phyloP scores from a whole-genome alignment of 768 basidiomycete species.

The Fomitopsis serialis region DNA sequence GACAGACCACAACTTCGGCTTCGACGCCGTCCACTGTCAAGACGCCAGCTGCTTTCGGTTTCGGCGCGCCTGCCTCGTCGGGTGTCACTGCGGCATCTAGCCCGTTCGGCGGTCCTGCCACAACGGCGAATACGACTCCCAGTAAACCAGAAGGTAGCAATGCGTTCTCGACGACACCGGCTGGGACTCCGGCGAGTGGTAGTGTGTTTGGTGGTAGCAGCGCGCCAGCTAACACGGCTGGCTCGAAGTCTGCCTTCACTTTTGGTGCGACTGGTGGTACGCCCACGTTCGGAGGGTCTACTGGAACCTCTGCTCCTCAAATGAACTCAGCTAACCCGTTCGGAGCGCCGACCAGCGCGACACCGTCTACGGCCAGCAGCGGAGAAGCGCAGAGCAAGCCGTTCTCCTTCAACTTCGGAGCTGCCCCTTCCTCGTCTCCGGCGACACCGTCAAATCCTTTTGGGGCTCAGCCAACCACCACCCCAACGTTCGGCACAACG shows the following conservation, averaged over 20 bases:
- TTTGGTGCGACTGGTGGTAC: constrained; percentile 1
- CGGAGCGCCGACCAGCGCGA: background rate
- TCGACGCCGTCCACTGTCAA: background rate
- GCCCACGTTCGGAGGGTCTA: background rate
- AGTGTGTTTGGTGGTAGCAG: constrained; percentile 4
- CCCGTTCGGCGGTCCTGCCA: background rate
- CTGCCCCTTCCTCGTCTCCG: background rate
- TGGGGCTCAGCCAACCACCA: constrained; percentile 1
- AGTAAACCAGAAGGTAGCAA: background rate
- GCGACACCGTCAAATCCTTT: background rate
- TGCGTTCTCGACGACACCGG: constrained; percentile 1
- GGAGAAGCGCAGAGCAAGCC: constrained; percentile 4
- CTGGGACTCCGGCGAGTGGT: background rate
- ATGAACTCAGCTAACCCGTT: constrained; percentile 5
- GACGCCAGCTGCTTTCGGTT: background rate
- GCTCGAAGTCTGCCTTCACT: background rate
- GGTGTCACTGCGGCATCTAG: background rate
- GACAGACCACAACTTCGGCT: background rate
- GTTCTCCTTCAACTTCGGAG: constrained; percentile 11
- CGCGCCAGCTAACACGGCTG: background rate
- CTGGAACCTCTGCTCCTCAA: constrained; percentile 5
- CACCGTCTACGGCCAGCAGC: background rate
- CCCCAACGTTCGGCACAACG: constrained; percentile 3
- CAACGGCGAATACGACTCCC: background rate
- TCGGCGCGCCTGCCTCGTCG: background rate